Evolutionary conservation across 768 basidiomycete genomes (phyloP), one percentile per base, ranked within the genome.

Genomic region (Leccinum sublutescens): DNA sequence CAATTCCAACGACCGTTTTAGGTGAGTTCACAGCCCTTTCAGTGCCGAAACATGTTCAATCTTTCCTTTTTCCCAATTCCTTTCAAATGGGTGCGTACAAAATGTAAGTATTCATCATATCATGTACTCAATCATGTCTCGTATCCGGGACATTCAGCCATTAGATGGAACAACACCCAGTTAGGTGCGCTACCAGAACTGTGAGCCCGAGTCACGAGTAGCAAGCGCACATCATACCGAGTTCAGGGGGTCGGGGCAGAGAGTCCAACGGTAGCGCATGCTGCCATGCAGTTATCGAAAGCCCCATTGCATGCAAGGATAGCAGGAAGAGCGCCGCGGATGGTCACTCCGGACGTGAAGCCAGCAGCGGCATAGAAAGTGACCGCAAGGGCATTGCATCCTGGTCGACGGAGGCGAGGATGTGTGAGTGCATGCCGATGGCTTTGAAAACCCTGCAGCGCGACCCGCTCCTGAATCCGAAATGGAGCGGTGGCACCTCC

Each of bases 291-390:
- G 11, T 54, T 52, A 4, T 70, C 71, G 0, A 71, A 31, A 7
- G 1, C 68, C 1, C 27, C 50, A 3, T 72, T 72, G 6, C 72
- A 72, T 2, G 19, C 68, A 2, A 64, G 0, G 52, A 70, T 61
- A 23, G 59, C 66, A 1, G 70, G 62, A 7, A 70, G 72, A 0
- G 7, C 66, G 0, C 1, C 66, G 10, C 58, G 53, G 21, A 68
- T 15, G 49, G 68, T 62, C 1, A 64, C 65, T 0, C 71, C 71
- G 4, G 72, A 74, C 0, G 51, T 54, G 33, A 64, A 67, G 0
- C 71, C 67, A 0, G 72, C 72, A 0, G 27, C 70, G 0, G 58
- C 36, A 12, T 72, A 72, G 10, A 70, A 72, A 4, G 65, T 3
- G 0, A 67, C 65, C 1, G 2, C 67, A 0, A 72, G 31, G 1